phyloP scores from a whole-genome alignment of 352 stramenopile species.

The Phytophthora niederhauseri region DNA sequence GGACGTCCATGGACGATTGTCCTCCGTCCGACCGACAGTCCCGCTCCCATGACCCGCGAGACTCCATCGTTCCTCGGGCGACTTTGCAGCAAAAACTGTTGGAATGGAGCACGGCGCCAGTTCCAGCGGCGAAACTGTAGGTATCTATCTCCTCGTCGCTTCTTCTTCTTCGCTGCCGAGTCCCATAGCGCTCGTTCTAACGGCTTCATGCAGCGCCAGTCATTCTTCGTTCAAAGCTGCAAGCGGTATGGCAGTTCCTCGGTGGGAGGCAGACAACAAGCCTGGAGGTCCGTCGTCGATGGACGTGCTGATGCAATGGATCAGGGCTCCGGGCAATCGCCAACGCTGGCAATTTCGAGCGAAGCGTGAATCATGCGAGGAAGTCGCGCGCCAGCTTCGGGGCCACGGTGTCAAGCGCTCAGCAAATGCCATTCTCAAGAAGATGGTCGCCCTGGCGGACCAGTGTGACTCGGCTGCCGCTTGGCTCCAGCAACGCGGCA shows the following conservation, averaged over 20 bases:
- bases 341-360: background rate
- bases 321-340: background rate
- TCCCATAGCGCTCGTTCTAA: background rate
- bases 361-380: background rate
- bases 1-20: too few relatives aligned
- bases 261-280: background rate
- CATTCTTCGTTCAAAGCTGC: background rate
- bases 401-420: background rate
- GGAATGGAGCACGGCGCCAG: too few relatives aligned
- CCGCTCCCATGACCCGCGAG: too few relatives aligned
- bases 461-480: background rate
- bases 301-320: background rate
- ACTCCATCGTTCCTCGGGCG: too few relatives aligned
- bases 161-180: background rate
- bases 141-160: background rate
- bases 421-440: background rate
- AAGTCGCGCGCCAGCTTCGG: background rate
- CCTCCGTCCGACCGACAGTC: too few relatives aligned
- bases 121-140: too few relatives aligned
- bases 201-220: background rate
- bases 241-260: background rate
- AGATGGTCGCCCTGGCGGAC: background rate
- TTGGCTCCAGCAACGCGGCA: background rate
- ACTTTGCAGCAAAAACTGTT: too few relatives aligned
- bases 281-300: background rate